These are phyloP conservation scores for Nigrograna mackinnonii DNA, from an alignment of 2,329 filamentous ascomycete species.

Conservation along the genomic window DNA sequence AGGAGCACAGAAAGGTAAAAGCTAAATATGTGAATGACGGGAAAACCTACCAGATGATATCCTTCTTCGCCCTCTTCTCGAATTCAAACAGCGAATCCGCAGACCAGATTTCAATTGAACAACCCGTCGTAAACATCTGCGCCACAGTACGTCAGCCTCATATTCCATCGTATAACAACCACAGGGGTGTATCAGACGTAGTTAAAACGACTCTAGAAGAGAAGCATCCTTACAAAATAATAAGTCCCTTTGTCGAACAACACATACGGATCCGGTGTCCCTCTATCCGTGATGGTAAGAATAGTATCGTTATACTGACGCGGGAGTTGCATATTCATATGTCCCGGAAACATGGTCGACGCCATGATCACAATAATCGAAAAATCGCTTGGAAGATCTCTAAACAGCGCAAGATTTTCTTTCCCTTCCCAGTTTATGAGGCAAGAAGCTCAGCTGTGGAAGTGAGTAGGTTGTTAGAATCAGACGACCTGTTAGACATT, in stretches of 20 bases:
- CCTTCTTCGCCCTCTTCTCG: constrained; percentile 39
- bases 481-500: too few species aligned
- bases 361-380: too few species aligned
- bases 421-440: too few species aligned
- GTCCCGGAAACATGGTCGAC: too few species aligned
- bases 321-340: constrained; percentile 22
- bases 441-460: too few species aligned
- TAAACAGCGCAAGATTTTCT: too few species aligned
- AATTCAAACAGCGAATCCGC: constrained; percentile 45
- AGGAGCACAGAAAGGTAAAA: neutral
- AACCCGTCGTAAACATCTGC: constrained; percentile 49
- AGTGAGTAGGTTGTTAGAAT: too few species aligned
- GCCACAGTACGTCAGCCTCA: too few species aligned
- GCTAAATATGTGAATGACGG: constrained; percentile 7
- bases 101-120: constrained; percentile 50
- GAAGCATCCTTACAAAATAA: constrained; percentile 40
- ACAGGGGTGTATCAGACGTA: too few species aligned
- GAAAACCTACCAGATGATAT: constrained; percentile 48
- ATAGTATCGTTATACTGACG: constrained; percentile 42
- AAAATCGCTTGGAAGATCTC: too few species aligned
- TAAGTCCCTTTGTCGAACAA: constrained; percentile 46
- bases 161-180: too few species aligned
- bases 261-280: constrained; percentile 51
- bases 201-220: neutral
- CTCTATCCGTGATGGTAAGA: constrained; percentile 44